Conservation (phyloP, 1,284 basidiomycete genomes). For the Apiotrichum montevideense region DNA sequence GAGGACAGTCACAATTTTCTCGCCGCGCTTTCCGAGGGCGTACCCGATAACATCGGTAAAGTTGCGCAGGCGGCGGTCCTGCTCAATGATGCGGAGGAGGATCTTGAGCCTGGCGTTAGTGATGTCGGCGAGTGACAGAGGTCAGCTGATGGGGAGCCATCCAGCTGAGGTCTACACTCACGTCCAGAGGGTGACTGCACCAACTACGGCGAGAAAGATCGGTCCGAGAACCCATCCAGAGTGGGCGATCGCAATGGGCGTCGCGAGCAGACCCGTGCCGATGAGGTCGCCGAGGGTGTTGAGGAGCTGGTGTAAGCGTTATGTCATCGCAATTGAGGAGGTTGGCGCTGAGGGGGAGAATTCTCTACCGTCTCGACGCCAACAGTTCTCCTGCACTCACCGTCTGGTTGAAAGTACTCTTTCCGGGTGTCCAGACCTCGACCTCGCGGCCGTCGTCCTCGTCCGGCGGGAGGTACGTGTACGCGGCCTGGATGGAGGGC, state of each 20-base stretch:
- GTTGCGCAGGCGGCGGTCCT: conserved; percentile 36
- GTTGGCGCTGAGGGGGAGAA: too few relatives aligned
- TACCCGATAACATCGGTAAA: conserved; percentile 42
- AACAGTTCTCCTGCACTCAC: conserved; percentile 47
- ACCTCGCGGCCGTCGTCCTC: conserved; percentile 28
- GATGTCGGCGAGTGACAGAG: not conserved
- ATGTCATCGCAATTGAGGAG: too few relatives aligned
- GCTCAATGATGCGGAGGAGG: conserved; percentile 39
- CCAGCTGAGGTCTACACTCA: conserved; percentile 46
- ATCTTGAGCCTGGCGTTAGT: conserved; percentile 35
- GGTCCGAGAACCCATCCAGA: conserved; percentile 79
- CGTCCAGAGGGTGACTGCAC: conserved; percentile 76
- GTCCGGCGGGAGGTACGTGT: conserved; percentile 7
- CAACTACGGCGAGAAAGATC: conserved; percentile 64
- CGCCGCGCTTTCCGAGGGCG: conserved; percentile 57
- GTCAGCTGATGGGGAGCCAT: too few relatives aligned
- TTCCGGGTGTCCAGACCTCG: conserved; percentile 49
- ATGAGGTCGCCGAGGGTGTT: conserved; percentile 77
- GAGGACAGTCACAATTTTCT: conserved; percentile 61
- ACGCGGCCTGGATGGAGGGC: not conserved
- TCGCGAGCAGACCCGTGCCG: conserved; percentile 81
- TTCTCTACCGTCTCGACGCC: not conserved
- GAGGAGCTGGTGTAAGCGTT: conserved; percentile 56
- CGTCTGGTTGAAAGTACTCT: conserved; percentile 70
- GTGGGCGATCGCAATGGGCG: conserved; percentile 77